phyloP scores from a whole-genome alignment of 192 early-diverging fungal species.

The Backusella mclennaniae region DNA sequence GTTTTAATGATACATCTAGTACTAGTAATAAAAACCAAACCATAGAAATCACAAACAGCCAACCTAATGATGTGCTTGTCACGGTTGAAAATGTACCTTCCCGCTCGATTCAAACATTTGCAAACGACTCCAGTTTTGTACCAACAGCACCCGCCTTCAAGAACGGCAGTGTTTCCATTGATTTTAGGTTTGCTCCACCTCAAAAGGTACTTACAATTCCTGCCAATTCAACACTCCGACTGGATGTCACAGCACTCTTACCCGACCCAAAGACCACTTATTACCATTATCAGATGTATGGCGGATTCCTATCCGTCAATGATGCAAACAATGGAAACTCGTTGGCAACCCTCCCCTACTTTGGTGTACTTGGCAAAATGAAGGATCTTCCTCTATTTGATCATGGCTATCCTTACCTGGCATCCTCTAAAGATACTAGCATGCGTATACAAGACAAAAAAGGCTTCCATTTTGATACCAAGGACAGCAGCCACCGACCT shows the following conservation, averaged over 20 bases:
- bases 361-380: conserved; percentile 43
- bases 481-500: conserved; percentile 10
- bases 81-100: conserved; percentile 36
- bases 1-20: conserved; percentile 48
- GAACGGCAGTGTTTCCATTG: neutral
- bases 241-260: conserved; percentile 1
- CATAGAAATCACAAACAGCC: conserved; percentile 39
- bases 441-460: conserved; percentile 3
- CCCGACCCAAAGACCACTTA: conserved; percentile 5
- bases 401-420: conserved; percentile 12
- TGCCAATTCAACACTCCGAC: neutral
- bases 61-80: conserved; percentile 18
- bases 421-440: conserved; percentile 29
- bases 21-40: conserved; percentile 23
- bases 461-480: neutral
- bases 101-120: conserved; percentile 38
- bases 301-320: conserved; percentile 40
- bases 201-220: neutral
- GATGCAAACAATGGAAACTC: neutral
- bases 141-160: conserved; percentile 15
- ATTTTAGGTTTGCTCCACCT: conserved; percentile 3
- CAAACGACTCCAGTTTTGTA: neutral
- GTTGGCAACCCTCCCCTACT: conserved; percentile 44
- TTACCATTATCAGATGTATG: conserved; percentile 35
- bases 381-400: conserved; percentile 46